Percentiles rank a stretch among this genome's conserved stretches.
Evolutionary conservation across 2,329 filamentous ascomycete species (phyloP).

Genomic region (Aureobasidium sp.): DNA sequence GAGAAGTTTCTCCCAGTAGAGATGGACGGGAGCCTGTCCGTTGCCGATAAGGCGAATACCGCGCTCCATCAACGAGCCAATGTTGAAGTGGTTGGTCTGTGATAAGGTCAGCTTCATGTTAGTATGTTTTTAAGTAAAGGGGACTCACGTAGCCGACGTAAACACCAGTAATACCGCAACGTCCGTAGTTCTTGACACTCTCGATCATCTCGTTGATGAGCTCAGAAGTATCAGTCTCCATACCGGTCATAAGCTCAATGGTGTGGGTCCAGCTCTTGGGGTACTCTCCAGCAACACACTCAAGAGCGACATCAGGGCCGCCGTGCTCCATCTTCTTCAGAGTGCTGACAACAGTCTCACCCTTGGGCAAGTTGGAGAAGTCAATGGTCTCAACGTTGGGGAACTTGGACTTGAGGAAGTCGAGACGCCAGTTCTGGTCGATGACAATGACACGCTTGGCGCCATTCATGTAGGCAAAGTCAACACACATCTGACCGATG

Average conservation of each 20-base stretch:
- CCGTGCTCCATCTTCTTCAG: conserved; percentile 66
- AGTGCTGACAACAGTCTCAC: conserved; percentile 53
- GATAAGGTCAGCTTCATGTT: conserved; percentile 13
- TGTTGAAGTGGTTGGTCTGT: conserved; percentile 68
- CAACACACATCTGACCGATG: conserved; percentile 69
- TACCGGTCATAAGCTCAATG: conserved; percentile 51
- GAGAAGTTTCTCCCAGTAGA: conserved; percentile 76
- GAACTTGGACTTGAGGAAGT: conserved; percentile 57
- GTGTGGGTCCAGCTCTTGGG: conserved; percentile 54
- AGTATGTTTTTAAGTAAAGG: not conserved
- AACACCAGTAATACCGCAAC: conserved; percentile 68
- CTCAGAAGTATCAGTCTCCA: conserved; percentile 79
- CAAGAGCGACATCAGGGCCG: conserved; percentile 66
- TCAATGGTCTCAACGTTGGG: conserved; percentile 61
- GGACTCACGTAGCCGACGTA: conserved; percentile 49
- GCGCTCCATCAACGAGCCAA: conserved; percentile 75
- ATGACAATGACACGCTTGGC: conserved; percentile 70
- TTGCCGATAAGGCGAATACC: conserved; percentile 71
- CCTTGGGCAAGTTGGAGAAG: conserved; percentile 54
- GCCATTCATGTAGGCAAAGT: conserved; percentile 60
- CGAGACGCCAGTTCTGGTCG: conserved; percentile 63
- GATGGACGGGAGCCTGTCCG: conserved; percentile 65
- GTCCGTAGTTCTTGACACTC: conserved; percentile 61
- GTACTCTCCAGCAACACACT: conserved; percentile 58
- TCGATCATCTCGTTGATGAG: conserved; percentile 73